phyloP scores from a whole-genome alignment of 2,329 filamentous ascomycete genomes.

The Xylariaceae sp. region DNA sequence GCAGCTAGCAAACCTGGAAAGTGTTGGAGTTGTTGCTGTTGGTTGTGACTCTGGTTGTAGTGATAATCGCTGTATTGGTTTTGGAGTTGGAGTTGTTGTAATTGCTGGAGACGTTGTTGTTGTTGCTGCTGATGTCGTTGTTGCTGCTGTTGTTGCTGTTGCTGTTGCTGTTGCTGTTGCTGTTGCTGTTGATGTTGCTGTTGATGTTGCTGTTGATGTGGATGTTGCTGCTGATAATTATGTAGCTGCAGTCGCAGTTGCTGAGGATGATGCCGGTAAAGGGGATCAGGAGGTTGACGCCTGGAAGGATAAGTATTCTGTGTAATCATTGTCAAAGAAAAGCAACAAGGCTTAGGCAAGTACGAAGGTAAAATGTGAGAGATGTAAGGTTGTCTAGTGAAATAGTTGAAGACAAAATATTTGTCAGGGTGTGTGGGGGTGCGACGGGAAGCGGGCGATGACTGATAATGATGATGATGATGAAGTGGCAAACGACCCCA shows the following conservation, averaged over 20 bases:
- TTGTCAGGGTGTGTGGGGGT: conserved; percentile 16
- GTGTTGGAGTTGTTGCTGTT: conserved; percentile 5
- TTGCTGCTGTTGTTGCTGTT: conserved; percentile 10
- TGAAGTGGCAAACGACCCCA: conserved; percentile 15
- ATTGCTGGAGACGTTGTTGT: neutral
- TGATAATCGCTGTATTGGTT: conserved; percentile 3
- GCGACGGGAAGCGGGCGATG: conserved; percentile 3
- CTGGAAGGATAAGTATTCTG: conserved; percentile 27
- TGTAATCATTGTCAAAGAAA: conserved; percentile 30
- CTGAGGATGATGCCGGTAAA: conserved; percentile 18
- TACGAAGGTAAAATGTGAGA: conserved; percentile 4
- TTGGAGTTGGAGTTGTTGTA: neutral
- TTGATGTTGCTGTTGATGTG: conserved; percentile 14
- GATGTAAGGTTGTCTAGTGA: neutral
- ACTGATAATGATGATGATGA: conserved; percentile 3
- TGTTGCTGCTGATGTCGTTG: neutral
- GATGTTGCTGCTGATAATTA: conserved; percentile 2
- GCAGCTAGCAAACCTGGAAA: conserved; percentile 1
- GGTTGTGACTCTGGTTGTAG: neutral
- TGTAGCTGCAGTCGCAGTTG: conserved; percentile 12
- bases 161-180: conserved; percentile 11
- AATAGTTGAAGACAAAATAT: conserved; percentile 11
- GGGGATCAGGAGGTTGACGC: conserved; percentile 23
- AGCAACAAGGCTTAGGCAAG: conserved; percentile 6
- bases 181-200: neutral